Base-by-base conservation (phyloP, 495 filamentous ascomycete genomes). In the Aspergillus ostianus region DNA sequence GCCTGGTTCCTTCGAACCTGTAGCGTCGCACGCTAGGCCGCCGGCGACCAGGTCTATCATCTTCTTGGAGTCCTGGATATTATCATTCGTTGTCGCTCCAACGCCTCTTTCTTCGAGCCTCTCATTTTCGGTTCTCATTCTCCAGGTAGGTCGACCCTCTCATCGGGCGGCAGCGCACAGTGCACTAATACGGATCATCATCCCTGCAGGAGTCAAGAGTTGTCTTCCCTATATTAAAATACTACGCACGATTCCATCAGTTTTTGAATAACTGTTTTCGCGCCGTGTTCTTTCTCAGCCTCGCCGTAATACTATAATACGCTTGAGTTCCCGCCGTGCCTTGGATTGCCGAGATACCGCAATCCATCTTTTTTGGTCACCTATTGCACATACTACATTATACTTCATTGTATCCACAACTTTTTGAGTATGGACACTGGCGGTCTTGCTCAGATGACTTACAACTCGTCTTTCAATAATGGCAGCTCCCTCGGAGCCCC, bases 361-460 rank as follows among this genome's bases (percentile, higher is more conserved):
- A 47, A 62, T 60, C 64, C 57, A 58, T 56, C 58, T 61, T 49
- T 45, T 64, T 59, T 59, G 21, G 13, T 41, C 21, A 56, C 63
- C 60, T 60, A 36, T 70, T 74, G 72, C 75, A 76, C 73, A 77
- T 78, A 75, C 49, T 58, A 56, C 58, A 56, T 61, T 57, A 62
- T 64, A 64, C 47, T 66, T 59, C 36, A 57, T 57, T 45, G 61
- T 56, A 54, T 41, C 52, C 55, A 67, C 52, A 44, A 64, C 59
- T 61, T 58, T 58, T 80, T 87, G 90, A 92, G 89, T 83, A 94
- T 96, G 86, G 89, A 96, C 92, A 86, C 93, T 84, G 94, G 93
- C 84, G 92, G 92, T 92, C 91, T 97, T 83, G 89, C 93, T 92
- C 94, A 96, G 82, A 98, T 98, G 95, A 89, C 91, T 75, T 95